Evolutionary conservation across 164 flowering plant species (phyloP).

Genomic region (Pachysandra terminalis): DNA sequence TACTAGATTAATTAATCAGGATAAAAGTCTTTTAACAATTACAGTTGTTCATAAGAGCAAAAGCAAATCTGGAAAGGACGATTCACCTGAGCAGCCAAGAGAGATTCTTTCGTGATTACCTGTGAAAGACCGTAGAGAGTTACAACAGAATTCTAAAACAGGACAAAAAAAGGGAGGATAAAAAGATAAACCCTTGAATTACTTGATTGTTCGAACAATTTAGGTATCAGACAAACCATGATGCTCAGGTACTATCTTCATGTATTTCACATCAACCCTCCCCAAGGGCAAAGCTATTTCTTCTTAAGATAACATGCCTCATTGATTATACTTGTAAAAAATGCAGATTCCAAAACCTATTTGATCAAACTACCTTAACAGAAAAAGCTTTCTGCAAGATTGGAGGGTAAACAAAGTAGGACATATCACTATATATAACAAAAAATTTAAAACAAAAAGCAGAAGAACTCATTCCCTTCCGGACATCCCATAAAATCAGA

Average conservation of each 20-base stretch:
- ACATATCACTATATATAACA: too few relatives aligned
- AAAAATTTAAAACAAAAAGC: too few relatives aligned
- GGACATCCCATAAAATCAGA: too few relatives aligned
- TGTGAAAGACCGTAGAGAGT: constrained; percentile 26
- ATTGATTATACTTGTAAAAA: background rate
- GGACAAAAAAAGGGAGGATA: too few relatives aligned
- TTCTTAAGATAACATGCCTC: background rate
- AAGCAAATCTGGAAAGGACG: background rate
- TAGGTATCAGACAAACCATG: background rate
- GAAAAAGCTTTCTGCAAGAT: too few relatives aligned
- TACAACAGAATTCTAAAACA: background rate
- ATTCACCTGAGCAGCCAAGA: constrained; percentile 73
- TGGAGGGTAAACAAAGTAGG: too few relatives aligned
- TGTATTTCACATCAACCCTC: background rate
- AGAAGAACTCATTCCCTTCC: too few relatives aligned
- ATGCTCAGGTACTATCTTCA: background rate
- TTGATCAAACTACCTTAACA: too few relatives aligned
- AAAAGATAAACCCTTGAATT: too few relatives aligned
- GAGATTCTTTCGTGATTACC: constrained; percentile 74
- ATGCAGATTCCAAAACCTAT: background rate
- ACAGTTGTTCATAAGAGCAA: background rate
- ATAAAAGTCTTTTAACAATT: background rate
- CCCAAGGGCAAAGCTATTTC: background rate
- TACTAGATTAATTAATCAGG: background rate
- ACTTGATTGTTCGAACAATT: background rate